These are phyloP conservation scores for Blastomyces parvus DNA, from an alignment of 2,329 filamentous ascomycete species.

Conservation along the genomic window DNA sequence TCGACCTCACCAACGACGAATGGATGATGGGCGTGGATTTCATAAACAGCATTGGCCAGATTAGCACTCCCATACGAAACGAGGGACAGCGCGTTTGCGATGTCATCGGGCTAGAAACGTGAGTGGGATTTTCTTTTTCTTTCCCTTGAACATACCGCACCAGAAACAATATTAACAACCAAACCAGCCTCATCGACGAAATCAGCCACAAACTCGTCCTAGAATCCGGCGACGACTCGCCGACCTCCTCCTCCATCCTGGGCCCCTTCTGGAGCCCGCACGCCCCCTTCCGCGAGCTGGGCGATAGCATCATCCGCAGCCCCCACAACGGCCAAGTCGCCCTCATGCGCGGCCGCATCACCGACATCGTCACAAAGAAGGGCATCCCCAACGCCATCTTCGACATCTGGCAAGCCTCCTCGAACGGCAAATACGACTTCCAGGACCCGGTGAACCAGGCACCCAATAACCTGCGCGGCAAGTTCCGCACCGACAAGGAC, in stretches of 20 bases:
- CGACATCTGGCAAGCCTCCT: slow-evolving; percentile 68
- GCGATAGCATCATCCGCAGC: slow-evolving; percentile 57
- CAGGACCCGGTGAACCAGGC: slow-evolving; percentile 62
- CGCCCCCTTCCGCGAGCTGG: slow-evolving; percentile 60
- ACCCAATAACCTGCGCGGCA: slow-evolving; percentile 66
- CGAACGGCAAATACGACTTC: slow-evolving; percentile 69
- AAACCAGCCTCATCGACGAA: slow-evolving; percentile 57
- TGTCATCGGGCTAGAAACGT: slow-evolving; percentile 60
- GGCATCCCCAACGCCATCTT: slow-evolving; percentile 60
- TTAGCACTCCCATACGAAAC: slow-evolving; percentile 51
- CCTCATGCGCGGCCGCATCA: slow-evolving; percentile 60
- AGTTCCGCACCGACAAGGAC: slow-evolving; percentile 61
- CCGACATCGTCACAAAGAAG: slow-evolving; percentile 55
- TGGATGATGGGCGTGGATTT: slow-evolving; percentile 68
- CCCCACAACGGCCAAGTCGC: slow-evolving; percentile 50
- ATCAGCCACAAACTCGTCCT: slow-evolving; percentile 61
- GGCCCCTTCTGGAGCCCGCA: slow-evolving; percentile 71
- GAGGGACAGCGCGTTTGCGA: slow-evolving; percentile 66
- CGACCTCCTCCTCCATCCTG: slow-evolving; percentile 67
- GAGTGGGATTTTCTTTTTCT: slow-evolving; percentile 19
- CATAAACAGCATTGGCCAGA: slow-evolving; percentile 64
- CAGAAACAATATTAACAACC: slow-evolving; percentile 23
- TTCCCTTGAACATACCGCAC: background rate
- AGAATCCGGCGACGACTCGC: slow-evolving; percentile 49
- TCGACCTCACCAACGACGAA: slow-evolving; percentile 66